Conservation (phyloP, 805 yeast species). For the Candida xiaguanensis region DNA sequence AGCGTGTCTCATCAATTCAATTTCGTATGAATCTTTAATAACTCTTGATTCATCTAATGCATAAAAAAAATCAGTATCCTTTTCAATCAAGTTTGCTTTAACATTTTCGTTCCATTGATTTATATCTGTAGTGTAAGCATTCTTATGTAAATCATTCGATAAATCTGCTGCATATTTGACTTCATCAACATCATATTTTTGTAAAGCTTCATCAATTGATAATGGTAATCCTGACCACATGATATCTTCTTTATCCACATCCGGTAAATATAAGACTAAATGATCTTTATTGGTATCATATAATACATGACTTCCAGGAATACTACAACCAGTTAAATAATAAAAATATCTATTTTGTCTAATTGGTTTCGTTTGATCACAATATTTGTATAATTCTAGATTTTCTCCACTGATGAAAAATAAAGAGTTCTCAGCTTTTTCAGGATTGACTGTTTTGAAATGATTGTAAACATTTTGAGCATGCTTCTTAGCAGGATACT, state of each 20-base stretch:
- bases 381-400: constrained; percentile 60
- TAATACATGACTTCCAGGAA: constrained; percentile 71
- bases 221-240: constrained; percentile 96
- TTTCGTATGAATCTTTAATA: constrained; percentile 80
- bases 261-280: constrained; percentile 74
- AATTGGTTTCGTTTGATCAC: constrained; percentile 74
- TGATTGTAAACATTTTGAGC: constrained; percentile 51
- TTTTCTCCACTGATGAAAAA: constrained; percentile 62
- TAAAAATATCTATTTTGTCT: constrained; percentile 91
- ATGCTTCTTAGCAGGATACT: constrained; percentile 84
- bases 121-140: constrained; percentile 53
- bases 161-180: constrained; percentile 62
- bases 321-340: constrained; percentile 78
- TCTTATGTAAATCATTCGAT: constrained; percentile 26
- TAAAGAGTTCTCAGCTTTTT: constrained; percentile 18
- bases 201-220: constrained; percentile 57
- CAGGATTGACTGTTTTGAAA: constrained; percentile 25
- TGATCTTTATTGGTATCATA: constrained; percentile 52
- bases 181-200: constrained; percentile 75
- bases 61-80: constrained; percentile 47
- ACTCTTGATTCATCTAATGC: constrained; percentile 87
- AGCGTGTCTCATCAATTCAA: constrained; percentile 74
- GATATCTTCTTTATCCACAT: constrained; percentile 81
- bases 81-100: constrained; percentile 35
- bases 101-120: constrained; percentile 42